Evolutionary conservation across 116 monocot species (phyloP).

Genomic region (Papilionanthe hybrid): DNA sequence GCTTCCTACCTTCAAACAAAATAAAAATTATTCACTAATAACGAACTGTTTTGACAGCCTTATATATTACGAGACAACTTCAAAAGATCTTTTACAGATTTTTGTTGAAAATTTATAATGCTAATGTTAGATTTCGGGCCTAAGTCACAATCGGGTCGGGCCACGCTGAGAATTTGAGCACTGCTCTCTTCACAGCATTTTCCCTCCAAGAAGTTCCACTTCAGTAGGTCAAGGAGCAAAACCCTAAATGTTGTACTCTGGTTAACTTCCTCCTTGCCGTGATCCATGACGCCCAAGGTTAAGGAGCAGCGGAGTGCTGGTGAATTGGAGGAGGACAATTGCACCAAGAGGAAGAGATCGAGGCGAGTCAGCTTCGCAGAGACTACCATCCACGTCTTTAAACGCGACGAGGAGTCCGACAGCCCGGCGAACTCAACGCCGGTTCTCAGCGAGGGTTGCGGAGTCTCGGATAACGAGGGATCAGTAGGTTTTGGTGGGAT

Average conservation of each 20-base stretch:
- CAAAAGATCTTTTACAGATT: no score
- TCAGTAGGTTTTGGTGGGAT: slow-evolving; percentile 15
- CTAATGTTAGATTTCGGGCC: no score
- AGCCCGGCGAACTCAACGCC: slow-evolving; percentile 51
- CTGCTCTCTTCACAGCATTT: neutral
- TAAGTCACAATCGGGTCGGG: no score
- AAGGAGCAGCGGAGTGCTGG: slow-evolving; percentile 31
- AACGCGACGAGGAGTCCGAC: slow-evolving; percentile 69
- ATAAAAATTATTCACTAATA: no score
- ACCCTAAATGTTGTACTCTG: neutral
- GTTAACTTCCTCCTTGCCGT: neutral
- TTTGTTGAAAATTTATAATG: no score
- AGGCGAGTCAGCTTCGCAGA: slow-evolving; percentile 96
- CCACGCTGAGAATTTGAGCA: neutral
- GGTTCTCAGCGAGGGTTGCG: slow-evolving; percentile 1
- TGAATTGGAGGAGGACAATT: slow-evolving; percentile 35
- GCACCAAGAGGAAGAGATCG: slow-evolving; percentile 43
- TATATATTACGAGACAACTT: no score
- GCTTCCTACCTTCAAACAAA: no score
- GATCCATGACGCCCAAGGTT: neutral
- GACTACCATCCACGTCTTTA: slow-evolving; percentile 82
- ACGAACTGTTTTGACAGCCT: no score
- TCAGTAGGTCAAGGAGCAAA: neutral
- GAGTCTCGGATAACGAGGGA: neutral
- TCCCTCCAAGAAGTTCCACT: neutral